These are phyloP conservation scores for Scolecobasidium constrictum DNA, from an alignment of 2,329 filamentous ascomycete genomes.

Conservation along the genomic window DNA sequence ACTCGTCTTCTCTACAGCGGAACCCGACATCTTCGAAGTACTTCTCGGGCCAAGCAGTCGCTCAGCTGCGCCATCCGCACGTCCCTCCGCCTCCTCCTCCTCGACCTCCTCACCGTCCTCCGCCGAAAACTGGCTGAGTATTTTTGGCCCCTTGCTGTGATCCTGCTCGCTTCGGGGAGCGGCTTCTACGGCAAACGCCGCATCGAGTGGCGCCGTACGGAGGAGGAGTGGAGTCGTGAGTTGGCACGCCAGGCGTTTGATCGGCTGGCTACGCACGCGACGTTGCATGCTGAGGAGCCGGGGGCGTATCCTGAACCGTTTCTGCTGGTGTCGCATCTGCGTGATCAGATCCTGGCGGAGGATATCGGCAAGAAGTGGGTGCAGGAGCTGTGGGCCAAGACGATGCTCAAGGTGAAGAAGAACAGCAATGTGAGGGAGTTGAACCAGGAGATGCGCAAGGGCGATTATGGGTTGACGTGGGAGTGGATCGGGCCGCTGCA, in stretches of 20 bases:
- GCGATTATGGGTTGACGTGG: slow-evolving; percentile 52
- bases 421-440: slow-evolving; percentile 85
- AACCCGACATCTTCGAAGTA: slow-evolving; percentile 65
- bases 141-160: background rate
- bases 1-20: slow-evolving; percentile 61
- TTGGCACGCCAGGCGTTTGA: slow-evolving; percentile 79
- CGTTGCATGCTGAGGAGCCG: slow-evolving; percentile 57
- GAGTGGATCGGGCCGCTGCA: slow-evolving; percentile 55
- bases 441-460: slow-evolving; percentile 49
- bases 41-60: slow-evolving; percentile 84
- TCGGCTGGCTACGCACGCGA: slow-evolving; percentile 65
- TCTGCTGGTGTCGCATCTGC: slow-evolving; percentile 76
- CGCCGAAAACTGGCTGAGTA: slow-evolving; percentile 5
- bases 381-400: slow-evolving; percentile 73
- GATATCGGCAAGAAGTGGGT: slow-evolving; percentile 68
- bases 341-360: slow-evolving; percentile 79
- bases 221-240: slow-evolving; percentile 63
- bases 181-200: slow-evolving; percentile 53
- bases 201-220: slow-evolving; percentile 52
- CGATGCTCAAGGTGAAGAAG: slow-evolving; percentile 75
- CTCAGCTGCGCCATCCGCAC: slow-evolving; percentile 71
- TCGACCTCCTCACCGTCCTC: slow-evolving; percentile 36
- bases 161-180: slow-evolving; percentile 27
- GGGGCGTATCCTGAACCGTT: slow-evolving; percentile 61
- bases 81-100: slow-evolving; percentile 66